phyloP scores from a whole-genome alignment of 106 monocot genomes.

The Dendrobium huoshanense region DNA sequence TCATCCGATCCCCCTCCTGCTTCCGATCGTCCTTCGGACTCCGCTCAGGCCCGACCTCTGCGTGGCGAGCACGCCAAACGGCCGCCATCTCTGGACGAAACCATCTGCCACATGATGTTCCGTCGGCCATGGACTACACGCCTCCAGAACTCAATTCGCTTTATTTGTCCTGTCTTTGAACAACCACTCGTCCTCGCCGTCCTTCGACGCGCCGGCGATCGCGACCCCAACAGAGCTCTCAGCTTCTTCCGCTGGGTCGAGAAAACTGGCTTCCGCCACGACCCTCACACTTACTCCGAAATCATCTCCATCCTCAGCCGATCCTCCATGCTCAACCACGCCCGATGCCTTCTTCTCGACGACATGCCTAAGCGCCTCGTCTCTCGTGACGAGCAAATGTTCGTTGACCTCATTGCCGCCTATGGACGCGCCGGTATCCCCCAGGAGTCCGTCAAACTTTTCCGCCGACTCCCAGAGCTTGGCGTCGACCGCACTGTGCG shows the following conservation, averaged over 20 bases:
- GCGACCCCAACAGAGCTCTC: slow-evolving; percentile 52
- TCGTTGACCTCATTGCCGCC: slow-evolving; percentile 54
- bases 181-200: slow-evolving; percentile 50
- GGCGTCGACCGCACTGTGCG: slow-evolving; percentile 40
- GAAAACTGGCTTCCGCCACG: slow-evolving; percentile 84
- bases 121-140: slow-evolving; percentile 90
- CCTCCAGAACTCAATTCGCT: slow-evolving; percentile 90
- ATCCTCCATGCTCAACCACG: slow-evolving; percentile 91
- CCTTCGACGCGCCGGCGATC: slow-evolving; percentile 28
- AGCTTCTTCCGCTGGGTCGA: slow-evolving; percentile 92
- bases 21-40: neutral
- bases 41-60: neutral
- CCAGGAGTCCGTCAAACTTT: slow-evolving; percentile 86
- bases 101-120: slow-evolving; percentile 68
- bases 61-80: slow-evolving; percentile 6
- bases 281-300: slow-evolving; percentile 36
- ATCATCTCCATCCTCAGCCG: slow-evolving; percentile 58
- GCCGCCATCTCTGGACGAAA: slow-evolving; percentile 23
- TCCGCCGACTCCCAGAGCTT: slow-evolving; percentile 55
- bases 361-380: slow-evolving; percentile 78
- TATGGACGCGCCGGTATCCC: slow-evolving; percentile 72
- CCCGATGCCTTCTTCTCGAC: slow-evolving; percentile 79
- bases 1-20: neutral
- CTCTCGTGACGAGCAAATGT: slow-evolving; percentile 34
- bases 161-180: slow-evolving; percentile 50